A percentile compares a stretch with the other conserved stretches of the same genome.
These are phyloP conservation scores for Dryas alaskensis DNA, from an alignment of 306 rosid genomes.

Conservation along the genomic window DNA sequence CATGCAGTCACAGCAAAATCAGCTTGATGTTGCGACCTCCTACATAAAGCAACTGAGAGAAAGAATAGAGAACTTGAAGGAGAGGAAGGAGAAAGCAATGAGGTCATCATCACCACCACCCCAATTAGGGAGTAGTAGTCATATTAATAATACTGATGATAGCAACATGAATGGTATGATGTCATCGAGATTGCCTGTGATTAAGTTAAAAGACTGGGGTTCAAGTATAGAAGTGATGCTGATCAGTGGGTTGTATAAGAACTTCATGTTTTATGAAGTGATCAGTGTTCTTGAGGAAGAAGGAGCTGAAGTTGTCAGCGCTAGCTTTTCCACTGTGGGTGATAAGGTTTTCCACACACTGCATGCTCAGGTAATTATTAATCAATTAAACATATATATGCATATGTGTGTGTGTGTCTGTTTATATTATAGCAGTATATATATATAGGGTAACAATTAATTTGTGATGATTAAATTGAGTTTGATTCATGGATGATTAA, in stretches of 20 bases:
- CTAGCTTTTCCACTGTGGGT: constrained; percentile 40
- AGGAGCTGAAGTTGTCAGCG: constrained; percentile 65
- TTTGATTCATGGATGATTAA: too few species aligned
- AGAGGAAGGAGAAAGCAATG: constrained; percentile 40
- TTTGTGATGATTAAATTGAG: too few species aligned
- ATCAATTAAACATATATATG: too few species aligned
- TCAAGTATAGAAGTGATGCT: constrained; percentile 50
- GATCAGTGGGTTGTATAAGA: constrained; percentile 47
- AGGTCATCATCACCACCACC: neutral
- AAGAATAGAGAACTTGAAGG: constrained; percentile 49
- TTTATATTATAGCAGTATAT: too few species aligned
- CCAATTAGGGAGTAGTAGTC: neutral
- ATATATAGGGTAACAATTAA: too few species aligned
- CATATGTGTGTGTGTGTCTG: too few species aligned
- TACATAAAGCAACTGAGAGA: constrained; percentile 49
- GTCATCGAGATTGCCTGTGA: constrained; percentile 32
- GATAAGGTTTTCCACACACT: constrained; percentile 48
- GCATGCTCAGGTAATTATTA: constrained; percentile 59
- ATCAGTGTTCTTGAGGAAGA: constrained; percentile 59
- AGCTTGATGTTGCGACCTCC: constrained; percentile 44
- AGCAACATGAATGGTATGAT: neutral
- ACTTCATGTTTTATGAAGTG: constrained; percentile 51
- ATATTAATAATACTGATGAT: too few species aligned
- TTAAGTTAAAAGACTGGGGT: constrained; percentile 51
- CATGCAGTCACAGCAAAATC: constrained; percentile 46